phyloP scores from a whole-genome alignment of 1,284 basidiomycete species.

The Paramarasmius palmivorus region DNA sequence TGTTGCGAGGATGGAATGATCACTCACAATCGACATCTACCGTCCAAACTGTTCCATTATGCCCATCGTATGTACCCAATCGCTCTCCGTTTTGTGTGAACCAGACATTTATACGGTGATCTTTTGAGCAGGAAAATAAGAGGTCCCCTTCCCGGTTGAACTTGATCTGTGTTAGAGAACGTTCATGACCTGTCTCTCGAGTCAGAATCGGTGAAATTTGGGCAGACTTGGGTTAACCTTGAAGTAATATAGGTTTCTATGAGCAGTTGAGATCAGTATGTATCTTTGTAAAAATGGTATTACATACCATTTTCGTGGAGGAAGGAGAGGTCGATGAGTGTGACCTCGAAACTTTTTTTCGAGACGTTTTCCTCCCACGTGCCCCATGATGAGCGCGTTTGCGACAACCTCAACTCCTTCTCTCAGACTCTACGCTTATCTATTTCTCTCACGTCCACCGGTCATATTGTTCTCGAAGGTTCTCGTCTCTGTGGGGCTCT shows the following conservation, averaged over 20 bases:
- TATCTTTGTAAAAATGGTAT: neutral
- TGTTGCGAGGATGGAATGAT: slow-evolving; percentile 7
- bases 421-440: no score
- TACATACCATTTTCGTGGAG: slow-evolving; percentile 11
- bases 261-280: neutral
- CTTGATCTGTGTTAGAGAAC: slow-evolving; percentile 95
- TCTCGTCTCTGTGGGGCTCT: neutral
- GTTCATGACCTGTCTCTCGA: slow-evolving; percentile 81
- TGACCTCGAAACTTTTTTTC: neutral
- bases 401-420: no score
- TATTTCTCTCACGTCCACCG: no score
- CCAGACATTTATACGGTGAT: slow-evolving; percentile 95
- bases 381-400: no score
- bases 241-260: slow-evolving; percentile 20
- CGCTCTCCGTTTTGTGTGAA: slow-evolving; percentile 99
- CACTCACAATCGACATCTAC: slow-evolving; percentile 92
- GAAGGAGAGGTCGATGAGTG: neutral
- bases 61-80: slow-evolving; percentile 94
- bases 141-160: slow-evolving; percentile 97
- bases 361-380: neutral
- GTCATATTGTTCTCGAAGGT: neutral
- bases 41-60: slow-evolving; percentile 97
- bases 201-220: neutral
- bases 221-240: slow-evolving; percentile 11
- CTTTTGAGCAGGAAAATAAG: slow-evolving; percentile 95